phyloP scores from a whole-genome alignment of 768 basidiomycete genomes.

The Pleurotus platypus region DNA sequence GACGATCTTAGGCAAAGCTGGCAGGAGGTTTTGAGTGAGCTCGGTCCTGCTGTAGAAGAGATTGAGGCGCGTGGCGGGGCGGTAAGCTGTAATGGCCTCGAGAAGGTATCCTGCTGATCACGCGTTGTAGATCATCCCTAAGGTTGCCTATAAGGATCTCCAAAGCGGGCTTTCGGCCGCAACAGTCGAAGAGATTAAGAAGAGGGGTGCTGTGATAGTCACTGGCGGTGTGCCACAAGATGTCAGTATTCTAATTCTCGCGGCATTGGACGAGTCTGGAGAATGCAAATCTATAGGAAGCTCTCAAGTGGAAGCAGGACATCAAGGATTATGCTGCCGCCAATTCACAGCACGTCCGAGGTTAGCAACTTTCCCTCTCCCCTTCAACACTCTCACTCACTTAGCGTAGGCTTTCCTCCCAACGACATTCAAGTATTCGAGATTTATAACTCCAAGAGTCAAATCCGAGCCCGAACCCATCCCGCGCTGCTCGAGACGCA shows the following conservation, averaged over 20 bases:
- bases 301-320: slow-evolving; percentile 51
- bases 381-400: not conserved
- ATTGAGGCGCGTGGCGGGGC: slow-evolving; percentile 43
- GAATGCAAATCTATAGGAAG: slow-evolving; percentile 38
- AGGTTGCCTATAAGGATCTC: slow-evolving; percentile 41
- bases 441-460: slow-evolving; percentile 63
- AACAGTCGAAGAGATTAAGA: slow-evolving; percentile 41
- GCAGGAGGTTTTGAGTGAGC: slow-evolving; percentile 48
- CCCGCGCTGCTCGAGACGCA: slow-evolving; percentile 56
- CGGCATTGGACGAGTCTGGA: not conserved
- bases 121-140: slow-evolving; percentile 44
- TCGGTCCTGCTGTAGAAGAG: slow-evolving; percentile 42
- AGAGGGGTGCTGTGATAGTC: slow-evolving; percentile 53
- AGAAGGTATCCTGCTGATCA: not conserved
- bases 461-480: slow-evolving; percentile 68
- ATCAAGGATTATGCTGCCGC: slow-evolving; percentile 51
- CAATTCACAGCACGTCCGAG: slow-evolving; percentile 46
- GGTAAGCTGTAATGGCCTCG: slow-evolving; percentile 26
- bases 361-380: slow-evolving; percentile 18
- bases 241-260: slow-evolving; percentile 26
- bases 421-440: slow-evolving; percentile 72
- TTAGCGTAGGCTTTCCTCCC: slow-evolving; percentile 53
- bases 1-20: slow-evolving; percentile 48
- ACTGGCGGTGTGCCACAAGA: slow-evolving; percentile 53
- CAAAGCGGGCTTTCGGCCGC: slow-evolving; percentile 41